These are phyloP conservation scores for Graphilbum sp. DNA, from an alignment of 2,329 filamentous ascomycete genomes.

Conservation along the genomic window DNA sequence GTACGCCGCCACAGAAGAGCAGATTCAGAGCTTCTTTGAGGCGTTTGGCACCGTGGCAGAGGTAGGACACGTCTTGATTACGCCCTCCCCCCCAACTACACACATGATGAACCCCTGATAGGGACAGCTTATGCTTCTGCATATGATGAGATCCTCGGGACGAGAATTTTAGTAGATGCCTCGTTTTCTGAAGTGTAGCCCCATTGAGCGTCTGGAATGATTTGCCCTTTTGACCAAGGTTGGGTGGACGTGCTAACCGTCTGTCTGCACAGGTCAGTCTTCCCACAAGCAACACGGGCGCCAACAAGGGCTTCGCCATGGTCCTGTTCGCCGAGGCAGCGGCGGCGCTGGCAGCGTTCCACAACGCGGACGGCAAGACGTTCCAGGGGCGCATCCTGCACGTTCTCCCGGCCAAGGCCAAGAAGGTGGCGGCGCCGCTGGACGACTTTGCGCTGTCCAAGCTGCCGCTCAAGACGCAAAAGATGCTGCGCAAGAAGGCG, in stretches of 20 bases:
- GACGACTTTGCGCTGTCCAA: constrained; percentile 86
- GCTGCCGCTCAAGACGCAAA: constrained; percentile 86
- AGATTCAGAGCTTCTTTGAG: constrained; percentile 56
- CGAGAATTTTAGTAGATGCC: constrained; percentile 99
- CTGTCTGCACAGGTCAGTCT: constrained; percentile 81
- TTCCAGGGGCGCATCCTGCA: constrained; percentile 91
- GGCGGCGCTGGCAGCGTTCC: constrained; percentile 63
- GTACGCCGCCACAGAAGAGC: constrained; percentile 62
- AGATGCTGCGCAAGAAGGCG: constrained; percentile 69
- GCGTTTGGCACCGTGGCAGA: constrained; percentile 67
- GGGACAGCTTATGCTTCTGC: constrained; percentile 96
- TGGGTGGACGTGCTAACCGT: too few species aligned
- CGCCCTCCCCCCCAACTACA: background rate
- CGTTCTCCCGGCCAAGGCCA: constrained; percentile 69
- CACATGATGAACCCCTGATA: constrained; percentile 97
- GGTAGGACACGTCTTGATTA: constrained; percentile 40
- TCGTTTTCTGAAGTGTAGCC: constrained; percentile 53
- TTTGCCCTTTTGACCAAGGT: too few species aligned
- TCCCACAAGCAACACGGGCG: constrained; percentile 54
- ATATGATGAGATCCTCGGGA: constrained; percentile 77
- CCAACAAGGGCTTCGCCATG: constrained; percentile 82
- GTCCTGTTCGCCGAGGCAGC: constrained; percentile 60
- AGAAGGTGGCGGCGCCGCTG: constrained; percentile 42
- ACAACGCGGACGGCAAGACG: constrained; percentile 62
- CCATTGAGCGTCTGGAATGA: too few species aligned